Percentiles rank a stretch among this genome's conserved stretches.
Conservation (phyloP, 805 yeast genomes). For the Clavispora carvajalis region DNA sequence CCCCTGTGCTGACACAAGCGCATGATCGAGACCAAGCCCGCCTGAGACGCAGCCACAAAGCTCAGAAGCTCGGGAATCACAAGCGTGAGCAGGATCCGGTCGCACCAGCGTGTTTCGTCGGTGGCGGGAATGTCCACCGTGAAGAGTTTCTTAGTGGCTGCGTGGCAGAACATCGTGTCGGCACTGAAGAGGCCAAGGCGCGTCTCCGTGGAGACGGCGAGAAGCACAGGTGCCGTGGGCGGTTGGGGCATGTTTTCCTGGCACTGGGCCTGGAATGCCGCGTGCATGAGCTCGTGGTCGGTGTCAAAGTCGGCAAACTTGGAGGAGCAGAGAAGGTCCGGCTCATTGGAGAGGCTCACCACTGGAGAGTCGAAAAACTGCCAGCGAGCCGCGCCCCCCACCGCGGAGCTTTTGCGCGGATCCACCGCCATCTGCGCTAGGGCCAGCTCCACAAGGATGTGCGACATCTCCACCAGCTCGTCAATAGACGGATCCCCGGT, state of each 20-base stretch:
- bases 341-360: constrained; percentile 7
- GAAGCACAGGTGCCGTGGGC: neutral
- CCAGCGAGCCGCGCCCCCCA: constrained; percentile 29
- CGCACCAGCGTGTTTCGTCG: constrained; percentile 26
- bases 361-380: constrained; percentile 30
- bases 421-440: constrained; percentile 18
- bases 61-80: constrained; percentile 33
- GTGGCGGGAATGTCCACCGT: constrained; percentile 1
- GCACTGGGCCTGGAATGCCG: constrained; percentile 8
- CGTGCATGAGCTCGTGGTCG: constrained; percentile 29
- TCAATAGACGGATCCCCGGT: constrained; percentile 40
- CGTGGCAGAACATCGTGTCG: constrained; percentile 9
- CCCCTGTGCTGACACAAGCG: constrained; percentile 34
- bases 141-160: constrained; percentile 10
- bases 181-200: constrained; percentile 10
- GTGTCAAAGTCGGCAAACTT: constrained; percentile 26
- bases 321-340: constrained; percentile 2
- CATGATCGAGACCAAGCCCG: constrained; percentile 33
- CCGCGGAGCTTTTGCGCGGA: constrained; percentile 15
- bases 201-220: constrained; percentile 11
- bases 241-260: neutral
- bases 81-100: constrained; percentile 32
- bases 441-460: constrained; percentile 37
- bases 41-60: constrained; percentile 32
- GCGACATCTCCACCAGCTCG: constrained; percentile 22